phyloP scores from a whole-genome alignment of 345 rosid genomes.

The Sonneratia caseolaris region DNA sequence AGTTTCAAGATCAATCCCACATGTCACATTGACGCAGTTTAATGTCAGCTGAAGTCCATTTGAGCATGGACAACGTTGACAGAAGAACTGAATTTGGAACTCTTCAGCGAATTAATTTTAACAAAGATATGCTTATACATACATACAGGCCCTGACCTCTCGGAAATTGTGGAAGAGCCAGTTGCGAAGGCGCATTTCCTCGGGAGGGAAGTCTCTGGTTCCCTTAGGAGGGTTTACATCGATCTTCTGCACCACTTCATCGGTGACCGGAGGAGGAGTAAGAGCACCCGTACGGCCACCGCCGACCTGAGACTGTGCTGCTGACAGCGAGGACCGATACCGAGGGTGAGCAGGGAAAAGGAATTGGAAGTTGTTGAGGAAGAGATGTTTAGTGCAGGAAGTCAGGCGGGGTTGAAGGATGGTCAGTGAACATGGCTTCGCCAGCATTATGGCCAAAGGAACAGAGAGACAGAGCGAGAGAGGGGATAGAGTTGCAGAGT shows the following conservation, averaged over 20 bases:
- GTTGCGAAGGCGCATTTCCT: slow-evolving; percentile 83
- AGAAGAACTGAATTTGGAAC: background rate
- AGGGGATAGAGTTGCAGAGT: slow-evolving; percentile 1
- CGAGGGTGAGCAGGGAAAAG: slow-evolving; percentile 15
- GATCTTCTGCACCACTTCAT: slow-evolving; percentile 46
- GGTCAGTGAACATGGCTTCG: slow-evolving; percentile 21
- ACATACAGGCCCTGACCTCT: slow-evolving; percentile 35
- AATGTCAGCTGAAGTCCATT: background rate
- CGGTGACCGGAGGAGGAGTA: slow-evolving; percentile 30
- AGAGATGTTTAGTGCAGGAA: slow-evolving; percentile 27
- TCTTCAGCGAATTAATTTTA: background rate
- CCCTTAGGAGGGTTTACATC: slow-evolving; percentile 92
- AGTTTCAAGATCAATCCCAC: background rate
- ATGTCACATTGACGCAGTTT: background rate
- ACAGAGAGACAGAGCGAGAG: background rate
- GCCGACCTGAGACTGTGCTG: slow-evolving; percentile 13
- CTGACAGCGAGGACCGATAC: slow-evolving; percentile 21
- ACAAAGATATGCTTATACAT: background rate
- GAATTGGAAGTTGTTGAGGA: slow-evolving; percentile 13
- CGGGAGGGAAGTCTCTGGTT: slow-evolving; percentile 89
- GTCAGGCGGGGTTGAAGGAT: slow-evolving; percentile 22
- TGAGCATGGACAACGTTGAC: background rate
- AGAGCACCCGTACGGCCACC: slow-evolving; percentile 56
- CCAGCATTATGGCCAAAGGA: slow-evolving; percentile 18
- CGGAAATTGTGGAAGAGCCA: slow-evolving; percentile 86